Base-by-base conservation (phyloP, 2,329 filamentous ascomycete genomes). In the Talaromyces sp. region DNA sequence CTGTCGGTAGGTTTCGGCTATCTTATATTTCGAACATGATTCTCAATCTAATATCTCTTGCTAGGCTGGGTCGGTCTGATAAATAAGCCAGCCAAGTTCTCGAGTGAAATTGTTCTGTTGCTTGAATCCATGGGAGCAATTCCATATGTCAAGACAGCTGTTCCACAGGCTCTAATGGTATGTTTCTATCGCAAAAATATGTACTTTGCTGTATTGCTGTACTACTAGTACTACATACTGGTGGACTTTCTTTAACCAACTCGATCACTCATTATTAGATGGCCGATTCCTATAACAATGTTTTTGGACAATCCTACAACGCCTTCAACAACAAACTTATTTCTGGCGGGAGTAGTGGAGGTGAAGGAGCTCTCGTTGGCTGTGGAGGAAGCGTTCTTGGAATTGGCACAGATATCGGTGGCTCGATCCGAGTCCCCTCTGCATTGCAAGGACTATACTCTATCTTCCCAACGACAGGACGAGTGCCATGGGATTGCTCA, bases 321-420 rank as follows among this genome's bases (percentile, higher is more conserved):
- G 76, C 80, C 0, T 65, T 75, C 47, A 80, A 82, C 52, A 68
- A 63, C 8, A 61, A 67, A 2, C 67, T 82, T 16, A 82, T 80
- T 4, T 76, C 79, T 2, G 81, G 81, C 3, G 81, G 80, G 8
- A 79, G 75, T 54, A 78, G 75, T 3, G 81, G 80, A 9, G 81
- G 80, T 16, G 80, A 83, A 65, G 79, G 77, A 17, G 80, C 80
- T 2, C 66, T 83, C 3, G 46, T 83, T 2, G 78, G 75, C 0
- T 73, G 79, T 61, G 65, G 76, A 17, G 80, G 80, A 0, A 78
- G 75, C 9, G 57, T 79, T 0, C 58, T 83, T 0, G 81, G 80
- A 3, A 75, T 82, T 1, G 81, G 80, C 2, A 82, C 81, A 3
- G 81, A 83, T 60, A 76, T 83, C 7, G 80, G 80, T n/a, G 80